Evolutionary conservation across 2,329 filamentous ascomycete genomes (phyloP), one percentile per base, ranked within the genome.

Genomic region (Epichloe gansuensis): DNA sequence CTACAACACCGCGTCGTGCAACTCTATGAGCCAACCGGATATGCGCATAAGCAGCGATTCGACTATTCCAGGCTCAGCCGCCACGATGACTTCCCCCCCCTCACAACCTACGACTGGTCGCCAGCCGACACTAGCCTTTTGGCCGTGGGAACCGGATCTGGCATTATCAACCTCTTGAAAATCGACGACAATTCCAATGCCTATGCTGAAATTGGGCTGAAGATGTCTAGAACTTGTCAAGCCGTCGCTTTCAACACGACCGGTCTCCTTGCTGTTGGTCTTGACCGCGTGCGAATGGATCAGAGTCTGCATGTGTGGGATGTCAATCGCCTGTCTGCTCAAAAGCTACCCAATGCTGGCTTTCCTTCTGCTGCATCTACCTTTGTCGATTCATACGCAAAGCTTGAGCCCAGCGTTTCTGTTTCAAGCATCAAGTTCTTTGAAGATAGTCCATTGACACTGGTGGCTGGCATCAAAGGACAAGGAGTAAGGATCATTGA

Each of bases 351-450:
- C 15, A 65, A 66, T 21, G 68, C 67, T 35, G 80, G 80, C 25
- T 81, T 80, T 35, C 72, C 75, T 2, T 58, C 68, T 2, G 71
- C 74, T 47, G 64, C 71, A 40, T 65, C 76, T 65, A 59, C 73
- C 62, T 66, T 79, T 63, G 66, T 76, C 62, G 75, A 81, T 66
- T 71, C 85, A 55, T 65, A 78, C 62, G 67, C 81, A 64, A 72
- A 79, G 21, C 67, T 82, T 4, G 81, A 85, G 61, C 75, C 77
- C 4, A 81, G 79, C 49, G 84, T 89, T 42, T 83, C 85, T n/a
- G 83, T 93, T 25, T 87, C 85, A 1, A 90, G 86, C 61, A 81
- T 90, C 59, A 83, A 86, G 60, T 94, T 91, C 71, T 90, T 91
- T 54, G 78, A 86, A 53, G 80, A 85, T 57, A 84, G 82, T 56